Evolutionary conservation across 345 rosid genomes (phyloP).

Genomic region (Psidium guajava): DNA sequence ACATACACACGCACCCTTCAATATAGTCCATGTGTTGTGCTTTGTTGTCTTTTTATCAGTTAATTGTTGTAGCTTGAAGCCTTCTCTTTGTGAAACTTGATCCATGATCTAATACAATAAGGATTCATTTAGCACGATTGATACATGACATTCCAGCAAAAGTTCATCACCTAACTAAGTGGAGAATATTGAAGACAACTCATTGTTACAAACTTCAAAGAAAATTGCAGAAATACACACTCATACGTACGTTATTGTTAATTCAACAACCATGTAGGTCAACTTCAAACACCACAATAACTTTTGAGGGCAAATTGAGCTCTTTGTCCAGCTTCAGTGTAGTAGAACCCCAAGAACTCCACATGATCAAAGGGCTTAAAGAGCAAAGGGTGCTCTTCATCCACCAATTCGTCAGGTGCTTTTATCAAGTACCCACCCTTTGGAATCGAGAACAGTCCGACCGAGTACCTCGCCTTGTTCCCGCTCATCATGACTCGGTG

Average conservation of each 20-base stretch:
- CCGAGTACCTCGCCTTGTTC: conserved; percentile 37
- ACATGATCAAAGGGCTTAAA: conserved; percentile 53
- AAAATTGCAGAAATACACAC: neutral
- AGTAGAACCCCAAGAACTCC: conserved; percentile 29
- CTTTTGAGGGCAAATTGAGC: conserved; percentile 23
- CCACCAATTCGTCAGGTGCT: conserved; percentile 47
- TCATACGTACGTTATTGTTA: neutral
- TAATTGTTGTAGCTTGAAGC: neutral
- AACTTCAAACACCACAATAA: conserved; percentile 33
- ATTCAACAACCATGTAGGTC: neutral
- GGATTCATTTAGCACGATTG: neutral
- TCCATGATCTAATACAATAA: neutral
- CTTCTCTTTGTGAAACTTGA: neutral
- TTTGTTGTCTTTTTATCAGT: neutral
- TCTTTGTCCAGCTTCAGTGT: conserved; percentile 32
- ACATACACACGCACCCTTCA: neutral
- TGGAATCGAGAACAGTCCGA: conserved; percentile 47
- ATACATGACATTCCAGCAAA: neutral
- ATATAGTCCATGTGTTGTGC: neutral
- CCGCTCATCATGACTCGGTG: conserved; percentile 74
- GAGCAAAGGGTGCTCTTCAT: conserved; percentile 35
- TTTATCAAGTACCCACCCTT: conserved; percentile 28
- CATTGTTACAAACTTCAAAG: neutral
- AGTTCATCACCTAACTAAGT: neutral
- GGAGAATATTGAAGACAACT: neutral